A percentile compares a stretch with the other conserved stretches of the same genome.
phyloP scores from a whole-genome alignment of 116 monocot genomes.

The Zostera marina region DNA sequence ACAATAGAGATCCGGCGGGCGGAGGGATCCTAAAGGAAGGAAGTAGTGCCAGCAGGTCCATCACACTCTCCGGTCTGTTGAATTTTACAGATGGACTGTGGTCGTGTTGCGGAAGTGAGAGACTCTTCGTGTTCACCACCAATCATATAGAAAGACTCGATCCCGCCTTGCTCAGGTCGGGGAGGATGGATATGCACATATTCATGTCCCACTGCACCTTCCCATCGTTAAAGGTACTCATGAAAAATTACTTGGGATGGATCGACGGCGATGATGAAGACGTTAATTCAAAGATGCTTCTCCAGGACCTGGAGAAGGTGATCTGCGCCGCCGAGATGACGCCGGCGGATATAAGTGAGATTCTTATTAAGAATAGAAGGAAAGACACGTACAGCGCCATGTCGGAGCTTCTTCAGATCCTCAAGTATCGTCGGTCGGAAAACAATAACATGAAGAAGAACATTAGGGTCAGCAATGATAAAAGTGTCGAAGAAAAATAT shows the following conservation, averaged over 20 bases:
- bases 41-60: slow-evolving; percentile 13
- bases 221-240: slow-evolving; percentile 49
- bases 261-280: slow-evolving; percentile 3
- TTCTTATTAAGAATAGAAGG: slow-evolving; percentile 61
- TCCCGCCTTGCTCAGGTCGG: slow-evolving; percentile 61
- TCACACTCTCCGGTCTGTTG: slow-evolving; percentile 68
- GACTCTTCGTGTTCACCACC: slow-evolving; percentile 87
- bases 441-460: slow-evolving; percentile 8
- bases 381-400: slow-evolving; percentile 23
- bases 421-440: slow-evolving; percentile 15
- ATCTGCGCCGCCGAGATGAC: slow-evolving; percentile 46
- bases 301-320: slow-evolving; percentile 31
- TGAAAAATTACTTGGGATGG: slow-evolving; percentile 53
- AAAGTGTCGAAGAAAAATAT: slow-evolving; percentile 51
- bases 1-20: not conserved
- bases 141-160: slow-evolving; percentile 72
- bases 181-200: slow-evolving; percentile 88
- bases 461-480: slow-evolving; percentile 2
- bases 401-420: slow-evolving; percentile 23
- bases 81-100: slow-evolving; percentile 86
- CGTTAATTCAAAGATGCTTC: slow-evolving; percentile 5
- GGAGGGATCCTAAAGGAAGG: slow-evolving; percentile 2
- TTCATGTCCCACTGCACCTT: slow-evolving; percentile 70
- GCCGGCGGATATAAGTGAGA: slow-evolving; percentile 75
- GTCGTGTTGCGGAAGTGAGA: slow-evolving; percentile 87